phyloP scores from a whole-genome alignment of 1,139 yeast genomes.

The Suhomyces yuchorum region DNA sequence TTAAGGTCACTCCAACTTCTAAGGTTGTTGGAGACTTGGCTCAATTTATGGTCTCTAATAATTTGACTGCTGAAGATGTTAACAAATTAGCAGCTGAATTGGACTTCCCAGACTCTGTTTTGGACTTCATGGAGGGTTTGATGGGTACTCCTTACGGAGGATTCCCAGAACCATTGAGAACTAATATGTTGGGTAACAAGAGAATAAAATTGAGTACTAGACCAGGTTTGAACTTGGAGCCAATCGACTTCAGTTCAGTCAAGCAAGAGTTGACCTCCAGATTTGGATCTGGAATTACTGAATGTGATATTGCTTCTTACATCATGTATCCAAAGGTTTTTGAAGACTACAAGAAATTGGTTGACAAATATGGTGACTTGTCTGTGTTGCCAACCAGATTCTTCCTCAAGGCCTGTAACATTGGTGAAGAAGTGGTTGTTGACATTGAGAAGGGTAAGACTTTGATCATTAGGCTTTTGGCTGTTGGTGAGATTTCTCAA shows the following conservation, averaged over 20 bases:
- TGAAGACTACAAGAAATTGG: conserved; percentile 76
- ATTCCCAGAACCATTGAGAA: conserved; percentile 97
- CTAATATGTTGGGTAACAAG: conserved; percentile 79
- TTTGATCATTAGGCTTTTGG: conserved; percentile 85
- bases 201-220: conserved; percentile 85
- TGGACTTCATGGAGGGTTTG: conserved; percentile 97
- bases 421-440: conserved; percentile 86
- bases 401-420: conserved; percentile 82
- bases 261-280: conserved; percentile 70
- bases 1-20: conserved; percentile 97
- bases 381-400: conserved; percentile 90
- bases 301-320: conserved; percentile 90
- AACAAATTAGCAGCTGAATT: conserved; percentile 81
- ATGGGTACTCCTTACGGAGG: conserved; percentile 99
- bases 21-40: conserved; percentile 99
- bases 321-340: conserved; percentile 98
- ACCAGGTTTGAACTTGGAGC: conserved; percentile 88
- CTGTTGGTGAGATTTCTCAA: conserved; percentile 84
- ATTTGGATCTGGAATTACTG: conserved; percentile 64
- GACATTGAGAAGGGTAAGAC: conserved; percentile 95
- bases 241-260: conserved; percentile 73
- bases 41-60: conserved; percentile 97
- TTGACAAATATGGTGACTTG: conserved; percentile 85
- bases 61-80: conserved; percentile 82
- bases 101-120: conserved; percentile 97